A percentile compares a stretch with the other conserved stretches of the same genome.
These are phyloP conservation scores for Pseudonitzschia multiseries DNA, from an alignment of 108 stramenopile species.

Conservation along the genomic window DNA sequence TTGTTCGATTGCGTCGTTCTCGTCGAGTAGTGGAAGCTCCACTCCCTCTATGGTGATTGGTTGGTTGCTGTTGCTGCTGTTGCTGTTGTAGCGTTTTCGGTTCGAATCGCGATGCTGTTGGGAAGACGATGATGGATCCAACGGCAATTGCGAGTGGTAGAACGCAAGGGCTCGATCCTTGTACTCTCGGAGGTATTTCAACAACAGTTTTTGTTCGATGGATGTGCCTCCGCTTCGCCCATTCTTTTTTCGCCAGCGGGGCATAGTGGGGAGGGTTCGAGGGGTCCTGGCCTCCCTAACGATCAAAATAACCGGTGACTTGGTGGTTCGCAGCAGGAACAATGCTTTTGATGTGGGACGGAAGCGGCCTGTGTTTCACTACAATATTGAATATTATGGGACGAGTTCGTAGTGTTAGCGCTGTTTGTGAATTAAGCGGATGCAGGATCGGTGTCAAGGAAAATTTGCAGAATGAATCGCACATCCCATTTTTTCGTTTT, in stretches of 20 bases:
- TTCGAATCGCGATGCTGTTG: not conserved
- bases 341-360: too few species aligned
- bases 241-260: conserved; percentile 2
- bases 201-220: not conserved
- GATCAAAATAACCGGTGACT: too few species aligned
- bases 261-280: not conserved
- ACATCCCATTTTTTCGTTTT: too few species aligned
- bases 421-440: too few species aligned
- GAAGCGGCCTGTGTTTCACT: too few species aligned
- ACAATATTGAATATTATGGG: too few species aligned
- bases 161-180: not conserved
- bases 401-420: too few species aligned
- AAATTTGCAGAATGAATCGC: too few species aligned
- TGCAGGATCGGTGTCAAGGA: too few species aligned
- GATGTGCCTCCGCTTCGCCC: not conserved
- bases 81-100: not conserved
- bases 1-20: conserved; percentile 25
- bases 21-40: conserved; percentile 40
- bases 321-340: too few species aligned
- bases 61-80: not conserved
- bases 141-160: not conserved
- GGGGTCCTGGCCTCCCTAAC: too few species aligned
- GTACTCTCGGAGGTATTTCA: conserved; percentile 18
- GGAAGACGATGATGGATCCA: too few species aligned
- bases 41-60: conserved; percentile 40